phyloP scores from a whole-genome alignment of 1,139 yeast species.

The Debaryomyces sp. region DNA sequence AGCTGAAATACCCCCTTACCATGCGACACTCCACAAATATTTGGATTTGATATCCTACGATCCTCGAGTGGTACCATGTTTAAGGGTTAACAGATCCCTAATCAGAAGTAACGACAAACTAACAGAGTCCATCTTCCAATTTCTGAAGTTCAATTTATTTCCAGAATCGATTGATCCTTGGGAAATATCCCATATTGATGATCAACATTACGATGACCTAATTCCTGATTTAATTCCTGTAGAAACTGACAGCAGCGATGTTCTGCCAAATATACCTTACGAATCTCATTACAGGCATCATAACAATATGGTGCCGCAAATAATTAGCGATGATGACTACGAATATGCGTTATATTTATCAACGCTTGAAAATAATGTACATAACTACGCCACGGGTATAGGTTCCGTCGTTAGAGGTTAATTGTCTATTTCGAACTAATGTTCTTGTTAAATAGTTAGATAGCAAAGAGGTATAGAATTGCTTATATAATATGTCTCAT shows the following conservation, averaged over 20 bases:
- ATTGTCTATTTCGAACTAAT: not conserved
- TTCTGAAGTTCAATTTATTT: slow-evolving; percentile 30
- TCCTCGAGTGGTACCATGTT: slow-evolving; percentile 42
- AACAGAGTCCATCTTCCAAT: slow-evolving; percentile 27
- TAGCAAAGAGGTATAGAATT: not conserved
- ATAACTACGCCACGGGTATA: not conserved
- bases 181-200: slow-evolving; percentile 44
- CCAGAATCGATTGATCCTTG: slow-evolving; percentile 40
- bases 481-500: slow-evolving; percentile 2
- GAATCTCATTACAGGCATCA: slow-evolving; percentile 1
- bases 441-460: not conserved
- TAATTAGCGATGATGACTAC: slow-evolving; percentile 7
- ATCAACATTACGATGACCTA: slow-evolving; percentile 33
- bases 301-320: not conserved
- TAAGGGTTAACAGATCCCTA: slow-evolving; percentile 38
- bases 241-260: not conserved
- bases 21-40: slow-evolving; percentile 36
- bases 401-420: not conserved
- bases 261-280: slow-evolving; percentile 2
- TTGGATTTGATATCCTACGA: slow-evolving; percentile 46
- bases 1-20: slow-evolving; percentile 42
- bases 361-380: slow-evolving; percentile 8
- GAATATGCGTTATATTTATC: slow-evolving; percentile 13
- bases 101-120: slow-evolving; percentile 31
- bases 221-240: slow-evolving; percentile 33